Percentiles rank a stretch among this genome's conserved stretches.
Conservation (phyloP, 1,284 basidiomycete genomes). For the Microbotryum lychnidis-dioicae region DNA sequence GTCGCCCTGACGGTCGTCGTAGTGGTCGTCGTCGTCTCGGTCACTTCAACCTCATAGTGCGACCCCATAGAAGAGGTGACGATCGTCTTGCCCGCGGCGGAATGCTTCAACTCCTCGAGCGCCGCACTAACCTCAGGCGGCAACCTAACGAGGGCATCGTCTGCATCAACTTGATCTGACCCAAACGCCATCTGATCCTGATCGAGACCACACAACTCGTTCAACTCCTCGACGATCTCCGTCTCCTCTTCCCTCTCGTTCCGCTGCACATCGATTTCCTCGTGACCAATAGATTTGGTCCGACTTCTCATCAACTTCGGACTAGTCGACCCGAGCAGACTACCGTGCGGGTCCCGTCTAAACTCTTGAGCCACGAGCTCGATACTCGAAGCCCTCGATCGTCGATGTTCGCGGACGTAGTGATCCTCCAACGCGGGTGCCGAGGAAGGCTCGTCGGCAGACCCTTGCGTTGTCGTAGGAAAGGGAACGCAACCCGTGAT, state of each 20-base stretch:
- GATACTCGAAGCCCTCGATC: neutral
- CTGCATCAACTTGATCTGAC: conserved; percentile 29
- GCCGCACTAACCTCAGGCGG: conserved; percentile 15
- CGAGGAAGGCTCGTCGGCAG: too few relatives aligned
- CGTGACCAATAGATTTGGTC: too few relatives aligned
- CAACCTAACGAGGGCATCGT: conserved; percentile 25
- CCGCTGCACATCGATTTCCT: conserved; percentile 22
- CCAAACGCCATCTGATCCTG: conserved; percentile 33
- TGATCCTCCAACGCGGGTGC: too few relatives aligned
- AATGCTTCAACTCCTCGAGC: conserved; percentile 7
- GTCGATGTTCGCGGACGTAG: neutral
- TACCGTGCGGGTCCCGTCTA: too few relatives aligned
- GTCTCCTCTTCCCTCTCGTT: conserved; percentile 14
- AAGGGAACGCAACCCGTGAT: neutral
- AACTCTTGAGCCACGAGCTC: neutral
- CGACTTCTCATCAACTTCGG: too few relatives aligned
- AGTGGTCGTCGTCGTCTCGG: conserved; percentile 33
- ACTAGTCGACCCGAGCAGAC: too few relatives aligned
- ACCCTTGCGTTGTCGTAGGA: neutral
- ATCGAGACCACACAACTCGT: conserved; percentile 31
- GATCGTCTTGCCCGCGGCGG: conserved; percentile 19
- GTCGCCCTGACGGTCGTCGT: conserved; percentile 23
- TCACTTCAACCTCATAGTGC: conserved; percentile 41
- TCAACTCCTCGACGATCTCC: conserved; percentile 28
- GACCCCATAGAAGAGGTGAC: conserved; percentile 24